These are phyloP conservation scores for Aspergillus sclerotioniger DNA, from an alignment of 495 filamentous ascomycete genomes.

Conservation along the genomic window DNA sequence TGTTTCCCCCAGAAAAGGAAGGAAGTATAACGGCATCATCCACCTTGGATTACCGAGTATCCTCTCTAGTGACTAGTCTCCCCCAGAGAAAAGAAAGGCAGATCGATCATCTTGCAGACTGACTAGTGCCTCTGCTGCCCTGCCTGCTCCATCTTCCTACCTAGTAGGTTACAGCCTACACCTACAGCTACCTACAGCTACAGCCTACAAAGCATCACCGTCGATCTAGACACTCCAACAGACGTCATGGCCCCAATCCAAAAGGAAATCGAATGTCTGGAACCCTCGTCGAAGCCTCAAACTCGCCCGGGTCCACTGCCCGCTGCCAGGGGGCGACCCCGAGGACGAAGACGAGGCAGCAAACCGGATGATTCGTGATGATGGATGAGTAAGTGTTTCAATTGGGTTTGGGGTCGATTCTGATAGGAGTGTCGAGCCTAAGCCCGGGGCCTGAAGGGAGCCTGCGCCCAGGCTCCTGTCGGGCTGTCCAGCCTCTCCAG, in stretches of 20 bases:
- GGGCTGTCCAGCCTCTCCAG: background rate
- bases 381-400: background rate
- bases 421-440: too few relatives aligned
- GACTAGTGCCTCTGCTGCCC: constrained; percentile 4
- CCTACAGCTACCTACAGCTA: constrained; percentile 2
- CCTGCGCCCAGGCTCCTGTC: background rate
- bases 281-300: constrained; percentile 11
- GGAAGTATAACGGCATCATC: constrained; percentile 11
- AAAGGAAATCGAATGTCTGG: constrained; percentile 12
- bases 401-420: background rate
- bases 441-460: too few relatives aligned
- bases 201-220: background rate
- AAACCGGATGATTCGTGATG: constrained; percentile 18
- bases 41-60: too few relatives aligned
- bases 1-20: constrained; percentile 10
- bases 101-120: constrained; percentile 18
- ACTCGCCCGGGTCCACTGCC: constrained; percentile 13
- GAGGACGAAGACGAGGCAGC: constrained; percentile 21
- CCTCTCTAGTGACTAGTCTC: too few relatives aligned
- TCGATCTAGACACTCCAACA: constrained; percentile 2
- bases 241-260: constrained; percentile 1
- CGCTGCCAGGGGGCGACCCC: constrained; percentile 18
- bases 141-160: background rate
- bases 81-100: constrained; percentile 1
- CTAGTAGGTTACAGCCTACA: background rate